Base-by-base conservation (phyloP, 2,329 filamentous ascomycete species). In the Alternaria ethzedia region DNA sequence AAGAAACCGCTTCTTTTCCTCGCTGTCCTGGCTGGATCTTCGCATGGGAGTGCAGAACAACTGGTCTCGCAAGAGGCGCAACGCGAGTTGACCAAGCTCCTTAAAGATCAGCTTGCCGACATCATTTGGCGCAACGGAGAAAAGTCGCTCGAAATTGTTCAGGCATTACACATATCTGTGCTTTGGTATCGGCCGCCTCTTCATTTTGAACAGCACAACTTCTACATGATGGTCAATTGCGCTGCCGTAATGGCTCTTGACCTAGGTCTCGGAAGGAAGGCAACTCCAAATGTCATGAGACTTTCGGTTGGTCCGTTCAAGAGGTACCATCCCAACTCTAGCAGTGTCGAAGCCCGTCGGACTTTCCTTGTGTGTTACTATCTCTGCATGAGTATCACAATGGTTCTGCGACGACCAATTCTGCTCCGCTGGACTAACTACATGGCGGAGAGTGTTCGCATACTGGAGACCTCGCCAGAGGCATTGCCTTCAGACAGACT, bases 141-240 rank as follows among this genome's bases (percentile, higher is more conserved):
- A 71, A 97, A 96, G 83, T 92, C 88, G 36, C 81, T 97, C 17
- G 94, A 97, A 78, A 83, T 97, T 7, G 88, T 96, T 9, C 94
- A 97, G 80, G 88, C 92, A 2, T 82, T 97, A 44, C 86, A 92
- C 61, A 83, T 97, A 4, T 85, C 88, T 7, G 88, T 90, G n/a
- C 86, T 94, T 20, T 97, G 93, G 92, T 96, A 97, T 78, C 89
- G 89, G 77, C 92, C 93, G 15, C 93, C 93, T 0, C 90, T 95
- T 69, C 87, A 91, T 71, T 92, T 92, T 63, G 92, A 96, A 73
- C 91, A 96, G 80, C 88, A 95, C 74, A 96, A 96, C 76, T 96
- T 96, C 78, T 97, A 96, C 81, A 92, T 95, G 81, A 86, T 96
- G 68, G 89, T 93, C 49, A 92, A 97, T 77, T 88, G 93, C 74